Evolutionary conservation across 208 protist species (phyloP).

Genomic region (Trypanosoma grayi): DNA sequence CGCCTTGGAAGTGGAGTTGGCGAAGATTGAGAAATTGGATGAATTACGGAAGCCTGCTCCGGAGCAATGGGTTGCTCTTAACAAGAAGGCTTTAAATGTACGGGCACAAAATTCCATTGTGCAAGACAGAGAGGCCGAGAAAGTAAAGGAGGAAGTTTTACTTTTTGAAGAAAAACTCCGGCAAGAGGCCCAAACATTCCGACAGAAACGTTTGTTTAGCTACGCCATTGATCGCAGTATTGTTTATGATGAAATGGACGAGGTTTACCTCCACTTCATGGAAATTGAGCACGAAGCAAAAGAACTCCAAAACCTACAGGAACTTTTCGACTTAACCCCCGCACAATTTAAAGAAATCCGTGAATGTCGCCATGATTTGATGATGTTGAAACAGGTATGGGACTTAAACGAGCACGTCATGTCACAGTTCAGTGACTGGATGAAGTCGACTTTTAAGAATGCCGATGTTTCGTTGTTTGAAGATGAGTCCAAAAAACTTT

Average conservation of each 20-base stretch:
- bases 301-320: slow-evolving; percentile 90
- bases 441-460: slow-evolving; percentile 93
- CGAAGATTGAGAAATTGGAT: slow-evolving; percentile 89
- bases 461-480: slow-evolving; percentile 91
- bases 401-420: slow-evolving; percentile 92
- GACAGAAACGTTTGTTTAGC: slow-evolving; percentile 81
- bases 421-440: slow-evolving; percentile 93
- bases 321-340: slow-evolving; percentile 93
- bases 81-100: slow-evolving; percentile 94
- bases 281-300: slow-evolving; percentile 87
- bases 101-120: slow-evolving; percentile 91
- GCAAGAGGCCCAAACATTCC: slow-evolving; percentile 76
- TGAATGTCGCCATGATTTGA: slow-evolving; percentile 89
- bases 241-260: slow-evolving; percentile 89
- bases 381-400: slow-evolving; percentile 93
- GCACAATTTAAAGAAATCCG: slow-evolving; percentile 93
- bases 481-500: slow-evolving; percentile 94
- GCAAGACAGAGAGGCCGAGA: slow-evolving; percentile 91
- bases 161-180: slow-evolving; percentile 77
- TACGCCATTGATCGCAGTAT: slow-evolving; percentile 68
- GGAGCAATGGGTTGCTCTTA: slow-evolving; percentile 88
- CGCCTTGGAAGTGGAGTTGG: slow-evolving; percentile 72
- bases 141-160: slow-evolving; percentile 87
- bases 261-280: slow-evolving; percentile 74
- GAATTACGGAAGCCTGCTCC: slow-evolving; percentile 91